phyloP scores from a whole-genome alignment of 192 early-diverging fungal species.

The Geranomyces variabilis region DNA sequence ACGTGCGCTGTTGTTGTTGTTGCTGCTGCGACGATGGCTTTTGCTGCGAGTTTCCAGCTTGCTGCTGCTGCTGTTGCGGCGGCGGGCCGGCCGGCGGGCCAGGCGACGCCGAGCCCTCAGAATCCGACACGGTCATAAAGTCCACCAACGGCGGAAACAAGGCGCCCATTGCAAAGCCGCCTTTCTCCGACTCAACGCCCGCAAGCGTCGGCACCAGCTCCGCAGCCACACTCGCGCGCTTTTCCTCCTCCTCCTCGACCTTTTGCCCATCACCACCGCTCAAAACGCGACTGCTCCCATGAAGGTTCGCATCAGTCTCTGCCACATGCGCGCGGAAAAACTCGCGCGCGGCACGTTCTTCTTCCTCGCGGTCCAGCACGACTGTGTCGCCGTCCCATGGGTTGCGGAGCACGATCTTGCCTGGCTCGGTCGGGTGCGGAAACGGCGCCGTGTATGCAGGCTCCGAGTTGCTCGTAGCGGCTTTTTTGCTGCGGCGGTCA shows the following conservation, averaged over 20 bases:
- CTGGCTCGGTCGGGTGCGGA: slow-evolving; percentile 20
- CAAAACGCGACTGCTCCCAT: neutral
- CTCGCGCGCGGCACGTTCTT: slow-evolving; percentile 9
- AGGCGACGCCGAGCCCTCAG: neutral
- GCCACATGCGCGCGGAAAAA: slow-evolving; percentile 31
- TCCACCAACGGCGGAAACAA: slow-evolving; percentile 3
- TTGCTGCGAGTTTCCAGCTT: neutral
- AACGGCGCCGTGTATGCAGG: slow-evolving; percentile 26
- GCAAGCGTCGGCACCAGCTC: slow-evolving; percentile 2
- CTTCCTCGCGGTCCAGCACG: slow-evolving; percentile 21
- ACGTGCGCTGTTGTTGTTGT: neutral
- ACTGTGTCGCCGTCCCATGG: slow-evolving; percentile 28
- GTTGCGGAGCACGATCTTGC: slow-evolving; percentile 27
- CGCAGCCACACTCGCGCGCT: neutral
- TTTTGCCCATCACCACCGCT: neutral
- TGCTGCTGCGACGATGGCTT: neutral
- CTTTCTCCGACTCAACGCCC: neutral
- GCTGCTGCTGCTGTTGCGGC: neutral
- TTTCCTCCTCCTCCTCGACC: neutral
- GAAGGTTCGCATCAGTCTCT: neutral
- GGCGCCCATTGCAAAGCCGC: slow-evolving; percentile 11
- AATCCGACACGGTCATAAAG: neutral
- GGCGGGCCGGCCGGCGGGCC: neutral
- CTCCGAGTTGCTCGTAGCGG: neutral
- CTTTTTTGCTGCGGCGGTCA: neutral